phyloP scores from a whole-genome alignment of 139 green algal species.

The Chara braunii region DNA sequence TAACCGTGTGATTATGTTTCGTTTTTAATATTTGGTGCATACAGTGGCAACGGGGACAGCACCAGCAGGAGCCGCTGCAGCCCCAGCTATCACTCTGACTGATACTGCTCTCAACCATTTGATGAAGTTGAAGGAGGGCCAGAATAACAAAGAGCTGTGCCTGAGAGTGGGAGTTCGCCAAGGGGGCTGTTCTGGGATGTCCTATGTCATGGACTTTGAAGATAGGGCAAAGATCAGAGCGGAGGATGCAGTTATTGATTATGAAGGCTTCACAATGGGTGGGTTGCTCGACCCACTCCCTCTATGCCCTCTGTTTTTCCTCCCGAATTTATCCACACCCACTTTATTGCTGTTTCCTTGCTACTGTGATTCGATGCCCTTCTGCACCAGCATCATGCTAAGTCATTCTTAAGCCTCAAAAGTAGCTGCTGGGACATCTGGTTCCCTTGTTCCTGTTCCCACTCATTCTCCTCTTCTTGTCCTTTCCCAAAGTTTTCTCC shows the following conservation, averaged over 20 bases:
- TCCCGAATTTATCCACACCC: not conserved
- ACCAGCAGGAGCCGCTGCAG: too few relatives aligned
- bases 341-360: not conserved
- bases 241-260: slow-evolving; percentile 37
- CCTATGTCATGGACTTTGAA: slow-evolving; percentile 80
- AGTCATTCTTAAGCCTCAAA: too few relatives aligned
- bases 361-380: too few relatives aligned
- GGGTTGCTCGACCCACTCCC: too few relatives aligned
- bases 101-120: slow-evolving; percentile 68
- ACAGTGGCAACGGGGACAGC: too few relatives aligned
- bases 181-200: slow-evolving; percentile 67
- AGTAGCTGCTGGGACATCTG: too few relatives aligned
- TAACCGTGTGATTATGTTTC: too few relatives aligned
- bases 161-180: slow-evolving; percentile 53
- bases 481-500: too few relatives aligned
- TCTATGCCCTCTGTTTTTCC: not conserved
- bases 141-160: slow-evolving; percentile 47
- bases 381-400: too few relatives aligned
- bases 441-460: too few relatives aligned
- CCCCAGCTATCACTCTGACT: slow-evolving; percentile 62
- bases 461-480: too few relatives aligned
- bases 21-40: too few relatives aligned
- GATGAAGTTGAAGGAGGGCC: slow-evolving; percentile 57
- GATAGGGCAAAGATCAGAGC: slow-evolving; percentile 52
- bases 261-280: slow-evolving; percentile 36